Base-by-base conservation (phyloP, 2,329 filamentous ascomycete species). In the Pezicula radicicola region DNA sequence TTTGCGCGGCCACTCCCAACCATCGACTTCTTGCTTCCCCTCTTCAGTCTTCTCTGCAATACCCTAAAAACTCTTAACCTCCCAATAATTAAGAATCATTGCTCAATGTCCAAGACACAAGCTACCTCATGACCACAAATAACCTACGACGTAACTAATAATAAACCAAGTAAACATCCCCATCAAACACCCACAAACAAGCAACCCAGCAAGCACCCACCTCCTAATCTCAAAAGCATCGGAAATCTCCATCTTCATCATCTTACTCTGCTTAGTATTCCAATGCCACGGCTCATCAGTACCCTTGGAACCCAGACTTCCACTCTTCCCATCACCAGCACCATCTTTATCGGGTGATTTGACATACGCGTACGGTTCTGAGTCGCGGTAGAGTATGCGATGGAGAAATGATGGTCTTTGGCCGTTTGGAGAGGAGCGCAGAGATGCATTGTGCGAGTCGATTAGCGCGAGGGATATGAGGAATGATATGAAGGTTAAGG, bases 391-490 rank as follows among this genome's bases (percentile, higher is more conserved):
- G 44, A 43, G 13, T 6, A 45, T 9, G 15, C 45, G 45, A 19
- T 15, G 8, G 15, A 36, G 47, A 21, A 42, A 30, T n/a, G 35
- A 44, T 4, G 41, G 46, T 10, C 46, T 19, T 25, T 36, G 42
- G 1, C 50, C 55, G 39, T 56, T 58, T 9, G 52, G 49, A 35
- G 57, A 52, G 15, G 53, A 44, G 33, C 64, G 59, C 9, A 58
- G 42, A 8, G 46, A 51, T 46, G 59, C 45, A 46, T 64, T 65
- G 4, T 53, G 53, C 1, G 50, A 47, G 45, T 65, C 61, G 53
- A 68, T 56, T 2, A 68, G 55, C 18, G 61, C 60, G 48, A 68
- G 64, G 9, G 65, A 66, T 46, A 68, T 48, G 55, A 68, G 57
- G 55, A 67, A 67, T 39, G 64, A 65, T 45, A 67, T 15, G 53